These are phyloP conservation scores for Metschnikowia chrysomelidarum DNA, from an alignment of 805 yeast genomes.

Conservation along the genomic window DNA sequence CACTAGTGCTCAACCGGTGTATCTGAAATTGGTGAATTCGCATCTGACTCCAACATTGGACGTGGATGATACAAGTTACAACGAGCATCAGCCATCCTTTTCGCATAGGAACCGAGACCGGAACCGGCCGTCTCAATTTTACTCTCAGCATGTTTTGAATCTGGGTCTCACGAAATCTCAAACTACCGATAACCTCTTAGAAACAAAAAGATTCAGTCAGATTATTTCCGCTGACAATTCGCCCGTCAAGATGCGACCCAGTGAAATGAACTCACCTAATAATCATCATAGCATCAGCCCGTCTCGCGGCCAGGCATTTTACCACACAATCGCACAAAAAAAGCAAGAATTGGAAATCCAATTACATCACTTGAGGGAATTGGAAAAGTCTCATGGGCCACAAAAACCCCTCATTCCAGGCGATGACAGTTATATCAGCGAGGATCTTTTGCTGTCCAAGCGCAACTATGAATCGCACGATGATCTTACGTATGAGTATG, in stretches of 20 bases:
- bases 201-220: conserved; percentile 15
- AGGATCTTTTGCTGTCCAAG: conserved; percentile 34
- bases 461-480: conserved; percentile 32
- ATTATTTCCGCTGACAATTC: conserved; percentile 18
- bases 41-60: conserved; percentile 17
- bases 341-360: conserved; percentile 41
- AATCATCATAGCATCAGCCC: conserved; percentile 3
- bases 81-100: conserved; percentile 12
- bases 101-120: conserved; percentile 7
- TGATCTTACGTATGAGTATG: too few species aligned
- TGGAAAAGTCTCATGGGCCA: conserved; percentile 23
- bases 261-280: conserved; percentile 2
- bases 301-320: conserved; percentile 23
- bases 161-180: conserved; percentile 17
- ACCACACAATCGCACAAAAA: conserved; percentile 26
- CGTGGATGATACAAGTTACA: conserved; percentile 10
- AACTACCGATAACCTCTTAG: conserved; percentile 13
- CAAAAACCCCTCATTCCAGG: conserved; percentile 10
- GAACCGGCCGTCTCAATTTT: conserved; percentile 11
- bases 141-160: conserved; percentile 19
- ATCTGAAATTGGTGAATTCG: conserved; percentile 6
- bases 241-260: conserved; percentile 22
- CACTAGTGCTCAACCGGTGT: conserved; percentile 5
- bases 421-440: conserved; percentile 34
- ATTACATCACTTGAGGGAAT: conserved; percentile 30